A percentile compares a stretch with the other conserved stretches of the same genome.
These are phyloP conservation scores for Arctostaphylos glauca DNA, from an alignment of 148 eudicot species.

Conservation along the genomic window DNA sequence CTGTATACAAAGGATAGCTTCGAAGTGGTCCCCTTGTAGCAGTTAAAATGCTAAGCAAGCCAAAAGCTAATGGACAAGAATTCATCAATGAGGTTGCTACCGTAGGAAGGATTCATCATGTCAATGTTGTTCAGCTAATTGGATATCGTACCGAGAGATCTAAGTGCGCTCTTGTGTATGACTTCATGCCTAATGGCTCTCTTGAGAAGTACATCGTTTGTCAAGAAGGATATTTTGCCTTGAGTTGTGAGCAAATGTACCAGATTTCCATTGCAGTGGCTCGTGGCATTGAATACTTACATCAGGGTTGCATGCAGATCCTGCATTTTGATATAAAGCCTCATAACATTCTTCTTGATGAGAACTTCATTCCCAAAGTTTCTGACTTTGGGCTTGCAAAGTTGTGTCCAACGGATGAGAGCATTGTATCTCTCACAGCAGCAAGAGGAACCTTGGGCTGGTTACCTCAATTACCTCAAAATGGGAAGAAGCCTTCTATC, in stretches of 20 bases:
- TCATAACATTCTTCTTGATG: conserved; percentile 24
- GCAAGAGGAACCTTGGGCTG: conserved; percentile 15
- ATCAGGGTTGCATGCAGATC: conserved; percentile 25
- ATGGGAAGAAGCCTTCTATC: no score
- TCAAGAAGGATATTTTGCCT: neutral
- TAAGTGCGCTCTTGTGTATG: conserved; percentile 18
- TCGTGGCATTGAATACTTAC: conserved; percentile 21
- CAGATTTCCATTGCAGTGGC: conserved; percentile 25
- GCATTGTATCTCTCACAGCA: conserved; percentile 9
- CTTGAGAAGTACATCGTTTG: conserved; percentile 21
- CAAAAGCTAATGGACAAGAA: conserved; percentile 7
- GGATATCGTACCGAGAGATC: conserved; percentile 17
- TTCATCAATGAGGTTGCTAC: conserved; percentile 26
- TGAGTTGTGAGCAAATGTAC: conserved; percentile 17
- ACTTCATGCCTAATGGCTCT: conserved; percentile 28
- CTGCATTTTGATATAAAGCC: conserved; percentile 31
- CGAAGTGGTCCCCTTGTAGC: conserved; percentile 16
- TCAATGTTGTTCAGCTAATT: conserved; percentile 16
- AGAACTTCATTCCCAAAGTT: conserved; percentile 23
- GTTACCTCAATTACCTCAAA: no score
- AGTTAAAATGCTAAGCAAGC: conserved; percentile 14
- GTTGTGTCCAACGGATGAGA: conserved; percentile 13
- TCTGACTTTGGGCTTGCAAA: conserved; percentile 28
- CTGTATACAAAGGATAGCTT: conserved; percentile 21
- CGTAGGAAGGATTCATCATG: conserved; percentile 25